Evolutionary conservation across 1,284 basidiomycete genomes (phyloP).

Genomic region (Trametes versicolor): DNA sequence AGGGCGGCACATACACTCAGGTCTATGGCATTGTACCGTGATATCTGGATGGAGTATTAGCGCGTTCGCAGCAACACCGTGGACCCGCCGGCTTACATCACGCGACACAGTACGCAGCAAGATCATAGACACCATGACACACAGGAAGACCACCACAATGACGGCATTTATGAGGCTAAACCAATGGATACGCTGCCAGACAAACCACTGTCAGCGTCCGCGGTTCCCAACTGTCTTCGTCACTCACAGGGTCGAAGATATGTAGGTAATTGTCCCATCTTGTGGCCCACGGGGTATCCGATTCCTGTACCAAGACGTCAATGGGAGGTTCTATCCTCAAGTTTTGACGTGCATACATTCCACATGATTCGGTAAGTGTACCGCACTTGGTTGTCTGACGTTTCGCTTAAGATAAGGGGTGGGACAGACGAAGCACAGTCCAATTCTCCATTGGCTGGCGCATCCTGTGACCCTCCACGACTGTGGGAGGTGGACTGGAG

Average conservation of each 20-base stretch:
- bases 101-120: constrained; percentile 88
- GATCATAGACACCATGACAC: constrained; percentile 94
- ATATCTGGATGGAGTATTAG: constrained; percentile 68
- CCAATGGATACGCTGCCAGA: constrained; percentile 76
- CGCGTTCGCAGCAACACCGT: constrained; percentile 49
- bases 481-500: constrained; percentile 47
- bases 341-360: constrained; percentile 63
- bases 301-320: constrained; percentile 60
- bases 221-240: not conserved
- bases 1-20: constrained; percentile 68
- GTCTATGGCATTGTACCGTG: constrained; percentile 96
- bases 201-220: not conserved
- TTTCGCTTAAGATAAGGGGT: constrained; percentile 73
- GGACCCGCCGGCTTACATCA: constrained; percentile 72
- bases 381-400: constrained; percentile 71
- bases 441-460: constrained; percentile 39
- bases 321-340: not conserved
- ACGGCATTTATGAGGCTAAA: constrained; percentile 96
- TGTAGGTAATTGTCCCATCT: constrained; percentile 97
- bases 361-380: constrained; percentile 94
- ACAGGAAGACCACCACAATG: constrained; percentile 91
- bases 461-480: constrained; percentile 66
- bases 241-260: constrained; percentile 70
- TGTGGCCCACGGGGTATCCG: constrained; percentile 90
- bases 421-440: constrained; percentile 47